Percentiles rank a stretch among this genome's conserved stretches.
phyloP scores from a whole-genome alignment of 495 filamentous ascomycete genomes.

The Podospora anserina region DNA sequence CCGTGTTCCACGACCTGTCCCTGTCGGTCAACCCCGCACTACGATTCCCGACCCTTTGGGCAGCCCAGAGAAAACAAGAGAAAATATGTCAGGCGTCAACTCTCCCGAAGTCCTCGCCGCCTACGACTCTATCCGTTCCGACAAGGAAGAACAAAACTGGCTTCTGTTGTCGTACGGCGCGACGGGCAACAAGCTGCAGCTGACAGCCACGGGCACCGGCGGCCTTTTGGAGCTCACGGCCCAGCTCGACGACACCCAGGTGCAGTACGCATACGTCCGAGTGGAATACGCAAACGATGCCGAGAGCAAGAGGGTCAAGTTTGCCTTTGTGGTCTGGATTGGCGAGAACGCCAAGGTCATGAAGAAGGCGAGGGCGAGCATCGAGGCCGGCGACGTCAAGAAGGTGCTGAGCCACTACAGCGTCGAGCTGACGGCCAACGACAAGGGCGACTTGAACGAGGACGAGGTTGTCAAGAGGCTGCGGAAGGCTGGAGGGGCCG shows the following conservation, averaged over 20 bases:
- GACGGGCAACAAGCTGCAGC: slow-evolving; percentile 44
- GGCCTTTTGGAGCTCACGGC: slow-evolving; percentile 48
- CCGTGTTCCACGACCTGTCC: not conserved
- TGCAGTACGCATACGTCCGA: slow-evolving; percentile 56
- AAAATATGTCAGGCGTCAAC: slow-evolving; percentile 44
- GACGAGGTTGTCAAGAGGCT: slow-evolving; percentile 49
- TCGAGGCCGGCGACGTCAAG: slow-evolving; percentile 57
- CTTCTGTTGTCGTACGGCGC: slow-evolving; percentile 54
- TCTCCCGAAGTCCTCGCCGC: slow-evolving; percentile 46
- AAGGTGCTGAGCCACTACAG: slow-evolving; percentile 52
- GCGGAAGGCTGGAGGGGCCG: slow-evolving; percentile 56
- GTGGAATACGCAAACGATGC: slow-evolving; percentile 60
- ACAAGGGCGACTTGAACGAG: slow-evolving; percentile 52
- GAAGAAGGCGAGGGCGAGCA: slow-evolving; percentile 56
- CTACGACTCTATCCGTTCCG: slow-evolving; percentile 52
- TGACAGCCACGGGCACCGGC: slow-evolving; percentile 48
- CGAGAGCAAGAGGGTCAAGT: slow-evolving; percentile 58
- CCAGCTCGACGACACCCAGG: slow-evolving; percentile 47
- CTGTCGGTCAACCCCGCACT: not conserved
- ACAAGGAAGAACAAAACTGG: slow-evolving; percentile 57
- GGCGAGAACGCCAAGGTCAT: slow-evolving; percentile 55
- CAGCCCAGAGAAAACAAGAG: not conserved
- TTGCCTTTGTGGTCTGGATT: slow-evolving; percentile 56
- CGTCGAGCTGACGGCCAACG: slow-evolving; percentile 51
- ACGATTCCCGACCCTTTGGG: not conserved